These are phyloP conservation scores for Dalbergia cultrata DNA, from an alignment of 306 rosid species.

Conservation along the genomic window DNA sequence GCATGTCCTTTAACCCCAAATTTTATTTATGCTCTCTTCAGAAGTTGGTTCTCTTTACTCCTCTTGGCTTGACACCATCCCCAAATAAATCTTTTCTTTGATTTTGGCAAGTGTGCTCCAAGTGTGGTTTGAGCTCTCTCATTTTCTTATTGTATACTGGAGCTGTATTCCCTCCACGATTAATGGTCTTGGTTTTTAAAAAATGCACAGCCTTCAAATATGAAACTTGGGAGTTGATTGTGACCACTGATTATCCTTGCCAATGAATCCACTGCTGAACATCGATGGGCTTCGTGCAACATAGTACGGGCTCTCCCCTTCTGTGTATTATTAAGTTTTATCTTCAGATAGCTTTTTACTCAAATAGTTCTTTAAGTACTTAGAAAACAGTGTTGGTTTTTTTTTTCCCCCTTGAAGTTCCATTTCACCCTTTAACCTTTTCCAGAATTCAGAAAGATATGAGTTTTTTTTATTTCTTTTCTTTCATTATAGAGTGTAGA, in stretches of 20 bases:
- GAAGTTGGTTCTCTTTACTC: constrained; percentile 9
- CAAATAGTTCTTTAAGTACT: constrained; percentile 47
- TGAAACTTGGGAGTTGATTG: constrained; percentile 53
- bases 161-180: constrained; percentile 31
- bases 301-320: constrained; percentile 54
- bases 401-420: constrained; percentile 20
- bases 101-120: constrained; percentile 35
- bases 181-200: constrained; percentile 24
- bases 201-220: constrained; percentile 19
- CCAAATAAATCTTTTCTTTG: constrained; percentile 32
- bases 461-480: not conserved
- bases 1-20: constrained; percentile 31
- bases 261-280: constrained; percentile 43
- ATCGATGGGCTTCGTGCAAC: constrained; percentile 46
- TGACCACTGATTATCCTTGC: constrained; percentile 52
- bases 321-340: constrained; percentile 46
- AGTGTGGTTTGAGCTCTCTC: constrained; percentile 42
- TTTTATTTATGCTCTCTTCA: constrained; percentile 20
- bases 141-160: constrained; percentile 37
- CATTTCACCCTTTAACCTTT: constrained; percentile 40
- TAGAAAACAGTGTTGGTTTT: constrained; percentile 30
- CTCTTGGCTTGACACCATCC: constrained; percentile 23
- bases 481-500: constrained; percentile 26
- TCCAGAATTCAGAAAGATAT: constrained; percentile 16
- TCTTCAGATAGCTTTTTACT: constrained; percentile 53